Evolutionary conservation across 768 basidiomycete species (phyloP).

Genomic region (Hortiboletus flavorubellus): DNA sequence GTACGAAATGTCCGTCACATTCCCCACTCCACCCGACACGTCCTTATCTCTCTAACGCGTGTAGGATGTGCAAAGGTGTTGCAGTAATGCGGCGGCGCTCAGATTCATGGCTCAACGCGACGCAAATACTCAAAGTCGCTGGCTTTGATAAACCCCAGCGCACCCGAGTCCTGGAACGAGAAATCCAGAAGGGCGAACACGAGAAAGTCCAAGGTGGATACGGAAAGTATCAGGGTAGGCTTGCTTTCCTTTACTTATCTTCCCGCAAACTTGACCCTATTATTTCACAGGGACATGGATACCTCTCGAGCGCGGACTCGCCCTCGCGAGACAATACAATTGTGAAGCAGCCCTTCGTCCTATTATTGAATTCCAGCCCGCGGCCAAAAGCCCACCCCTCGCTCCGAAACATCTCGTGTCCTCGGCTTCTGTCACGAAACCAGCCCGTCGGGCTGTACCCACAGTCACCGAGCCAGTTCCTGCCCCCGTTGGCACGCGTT

Average conservation of each 20-base stretch:
- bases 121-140: slow-evolving; percentile 97
- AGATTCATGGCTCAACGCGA: slow-evolving; percentile 98
- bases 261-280: background rate
- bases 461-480: slow-evolving; percentile 15
- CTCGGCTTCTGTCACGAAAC: slow-evolving; percentile 42
- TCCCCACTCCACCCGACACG: slow-evolving; percentile 35
- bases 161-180: slow-evolving; percentile 94
- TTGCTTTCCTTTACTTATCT: slow-evolving; percentile 6
- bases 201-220: slow-evolving; percentile 99
- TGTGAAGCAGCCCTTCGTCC: slow-evolving; percentile 84
- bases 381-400: slow-evolving; percentile 85
- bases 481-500: slow-evolving; percentile 47
- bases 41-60: slow-evolving; percentile 38
- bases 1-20: slow-evolving; percentile 74
- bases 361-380: slow-evolving; percentile 91
- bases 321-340: slow-evolving; percentile 87
- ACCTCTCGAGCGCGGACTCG: slow-evolving; percentile 85
- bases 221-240: slow-evolving; percentile 96
- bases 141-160: slow-evolving; percentile 99
- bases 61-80: slow-evolving; percentile 91
- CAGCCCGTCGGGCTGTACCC: slow-evolving; percentile 25
- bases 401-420: slow-evolving; percentile 96
- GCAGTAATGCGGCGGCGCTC: slow-evolving; percentile 97
- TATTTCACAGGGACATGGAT: slow-evolving; percentile 90
- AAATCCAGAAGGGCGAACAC: slow-evolving; percentile 97